These are phyloP conservation scores for Lipomyces yamanashiensis DNA, from an alignment of 805 yeast genomes.

Conservation along the genomic window DNA sequence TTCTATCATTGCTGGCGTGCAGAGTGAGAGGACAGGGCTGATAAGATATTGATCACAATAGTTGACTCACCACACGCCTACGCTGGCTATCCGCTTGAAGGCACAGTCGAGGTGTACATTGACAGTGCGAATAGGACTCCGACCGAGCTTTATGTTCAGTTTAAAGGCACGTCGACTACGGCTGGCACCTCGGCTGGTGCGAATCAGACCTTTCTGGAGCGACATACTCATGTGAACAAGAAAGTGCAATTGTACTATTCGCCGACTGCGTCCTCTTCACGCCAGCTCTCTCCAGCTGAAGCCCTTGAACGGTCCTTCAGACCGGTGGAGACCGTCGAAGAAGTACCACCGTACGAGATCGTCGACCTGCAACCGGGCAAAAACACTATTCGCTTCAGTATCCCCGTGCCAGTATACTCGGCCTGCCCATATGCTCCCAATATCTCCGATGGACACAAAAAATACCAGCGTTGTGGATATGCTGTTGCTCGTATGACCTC, in stretches of 20 bases:
- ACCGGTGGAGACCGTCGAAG: background rate
- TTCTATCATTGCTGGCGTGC: background rate
- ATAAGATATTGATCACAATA: background rate
- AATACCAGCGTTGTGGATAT: slow-evolving; percentile 4
- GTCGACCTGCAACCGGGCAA: slow-evolving; percentile 3
- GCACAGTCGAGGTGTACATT: slow-evolving; percentile 6
- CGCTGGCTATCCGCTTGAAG: slow-evolving; percentile 19
- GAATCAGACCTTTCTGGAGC: slow-evolving; percentile 1
- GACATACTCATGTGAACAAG: slow-evolving; percentile 14
- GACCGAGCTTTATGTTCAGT: slow-evolving; percentile 19
- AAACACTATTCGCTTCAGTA: slow-evolving; percentile 7
- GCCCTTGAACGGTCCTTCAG: background rate
- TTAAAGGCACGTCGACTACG: slow-evolving; percentile 24
- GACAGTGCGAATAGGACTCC: slow-evolving; percentile 13
- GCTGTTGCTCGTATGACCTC: background rate
- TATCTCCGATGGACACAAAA: background rate
- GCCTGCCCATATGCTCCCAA: slow-evolving; percentile 10
- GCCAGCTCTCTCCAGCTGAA: background rate
- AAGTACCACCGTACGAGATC: slow-evolving; percentile 5
- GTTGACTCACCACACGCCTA: slow-evolving; percentile 16
- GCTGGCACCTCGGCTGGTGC: background rate
- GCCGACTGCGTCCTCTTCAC: background rate
- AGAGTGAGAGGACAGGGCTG: background rate
- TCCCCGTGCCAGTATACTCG: slow-evolving; percentile 20
- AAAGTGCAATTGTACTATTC: background rate